phyloP scores from a whole-genome alignment of 768 basidiomycete species.

The Serendipita sp. region DNA sequence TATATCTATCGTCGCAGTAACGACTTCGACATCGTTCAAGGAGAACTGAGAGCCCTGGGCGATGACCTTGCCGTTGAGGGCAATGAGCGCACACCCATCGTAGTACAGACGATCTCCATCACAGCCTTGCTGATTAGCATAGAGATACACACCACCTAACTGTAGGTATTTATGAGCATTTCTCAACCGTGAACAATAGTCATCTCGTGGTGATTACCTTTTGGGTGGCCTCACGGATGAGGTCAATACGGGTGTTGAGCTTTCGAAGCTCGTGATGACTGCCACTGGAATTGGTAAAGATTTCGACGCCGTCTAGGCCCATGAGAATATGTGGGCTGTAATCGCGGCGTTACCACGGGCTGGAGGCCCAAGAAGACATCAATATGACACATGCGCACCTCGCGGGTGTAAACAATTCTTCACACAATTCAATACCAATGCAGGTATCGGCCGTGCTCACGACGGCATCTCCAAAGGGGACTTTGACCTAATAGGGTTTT shows the following conservation, averaged over 20 bases:
- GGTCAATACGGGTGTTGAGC: conserved; percentile 72
- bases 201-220: conserved; percentile 37
- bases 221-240: conserved; percentile 91
- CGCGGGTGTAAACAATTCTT: conserved; percentile 91
- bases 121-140: conserved; percentile 97
- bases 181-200: neutral
- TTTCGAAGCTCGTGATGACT: conserved; percentile 99
- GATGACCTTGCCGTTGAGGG: conserved; percentile 78
- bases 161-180: conserved; percentile 18
- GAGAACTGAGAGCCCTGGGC: conserved; percentile 98
- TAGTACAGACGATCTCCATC: conserved; percentile 97
- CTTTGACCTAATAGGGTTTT: conserved; percentile 43
- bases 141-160: conserved; percentile 94
- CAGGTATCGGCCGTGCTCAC: conserved; percentile 89
- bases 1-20: conserved; percentile 91
- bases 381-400: conserved; percentile 37
- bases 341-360: neutral
- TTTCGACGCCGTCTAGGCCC: conserved; percentile 97
- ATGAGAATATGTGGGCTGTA: conserved; percentile 86
- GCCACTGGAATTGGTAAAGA: conserved; percentile 96
- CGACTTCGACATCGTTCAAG: conserved; percentile 86
- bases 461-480: conserved; percentile 91
- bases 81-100: conserved; percentile 93
- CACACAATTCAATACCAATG: conserved; percentile 91
- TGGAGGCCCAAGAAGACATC: neutral